These are phyloP conservation scores for Cladosporium sphaerospermum DNA, from an alignment of 2,329 filamentous ascomycete species.

Conservation along the genomic window DNA sequence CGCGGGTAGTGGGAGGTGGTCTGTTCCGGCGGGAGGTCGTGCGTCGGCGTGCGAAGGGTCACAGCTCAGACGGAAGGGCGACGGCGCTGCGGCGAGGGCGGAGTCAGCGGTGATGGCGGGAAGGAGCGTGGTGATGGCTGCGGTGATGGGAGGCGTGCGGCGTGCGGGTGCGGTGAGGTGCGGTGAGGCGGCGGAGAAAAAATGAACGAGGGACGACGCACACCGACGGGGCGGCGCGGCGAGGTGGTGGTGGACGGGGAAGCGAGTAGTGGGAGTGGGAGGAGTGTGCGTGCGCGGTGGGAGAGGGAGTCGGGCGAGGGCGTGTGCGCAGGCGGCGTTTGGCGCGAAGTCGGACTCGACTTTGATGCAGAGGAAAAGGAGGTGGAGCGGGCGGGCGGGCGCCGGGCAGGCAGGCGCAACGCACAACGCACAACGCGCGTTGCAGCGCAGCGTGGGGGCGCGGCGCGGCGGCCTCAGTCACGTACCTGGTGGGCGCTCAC, in stretches of 20 bases:
- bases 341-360: constrained; percentile 8
- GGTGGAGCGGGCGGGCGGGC: constrained; percentile 3
- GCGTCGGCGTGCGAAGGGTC: constrained; percentile 20
- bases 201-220: background rate
- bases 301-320: background rate
- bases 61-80: constrained; percentile 15
- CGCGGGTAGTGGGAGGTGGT: constrained; percentile 18
- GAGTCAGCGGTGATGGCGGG: constrained; percentile 5
- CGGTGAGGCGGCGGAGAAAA: background rate
- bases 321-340: background rate
- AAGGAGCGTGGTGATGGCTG: constrained; percentile 6
- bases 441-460: background rate
- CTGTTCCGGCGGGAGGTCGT: constrained; percentile 25
- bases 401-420: background rate
- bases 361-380: constrained; percentile 8
- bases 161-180: background rate
- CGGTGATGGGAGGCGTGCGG: background rate
- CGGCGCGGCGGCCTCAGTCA: background rate
- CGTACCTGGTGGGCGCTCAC: background rate
- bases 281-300: background rate
- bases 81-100: constrained; percentile 11
- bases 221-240: background rate
- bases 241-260: background rate
- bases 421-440: background rate
- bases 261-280: background rate